Base-by-base conservation (phyloP, 140 eudicot species). In the Stevia rebaudiana region DNA sequence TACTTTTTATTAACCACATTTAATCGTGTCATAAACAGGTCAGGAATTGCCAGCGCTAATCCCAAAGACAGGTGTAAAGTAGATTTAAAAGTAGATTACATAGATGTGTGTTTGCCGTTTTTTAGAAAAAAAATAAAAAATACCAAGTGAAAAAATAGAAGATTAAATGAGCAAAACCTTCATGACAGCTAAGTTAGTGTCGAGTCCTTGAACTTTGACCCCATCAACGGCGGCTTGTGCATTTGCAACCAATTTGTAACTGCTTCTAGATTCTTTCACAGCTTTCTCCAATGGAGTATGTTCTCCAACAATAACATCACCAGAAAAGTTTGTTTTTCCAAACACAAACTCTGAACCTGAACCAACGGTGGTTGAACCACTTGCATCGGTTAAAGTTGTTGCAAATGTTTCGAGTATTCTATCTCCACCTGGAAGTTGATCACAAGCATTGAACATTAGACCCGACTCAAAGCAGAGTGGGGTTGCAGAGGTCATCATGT, bases 151-250 rank as follows among this genome's bases (percentile, higher is more conserved):
- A 25, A 75, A 51, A 22, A 23, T 12, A 61, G n/a, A 17, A 33
- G n/a, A n/a, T n/a, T n/a, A 56, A 7, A n/a, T 4, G 19, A 57
- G 23, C 25, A 16, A 22, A 54, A 91, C 98, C 98, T 84, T 82
- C 82, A 87, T 73, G 67, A 91, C 91, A 54, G 95, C 96, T 57
- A 91, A 74, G 56, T 91, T 91, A 63, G 98, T 91, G 65, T 91
- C 98, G 22, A 91, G 65, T 19, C 98, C 98, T 53, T 91, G 88
- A 28, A 91, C 95, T 85, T 87, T 91, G 57, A 84, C 98, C 57
- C 96, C 98, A 77, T 87, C 91, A 42, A 91, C 95, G 0, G 98
- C 74, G 55, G 95, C 94, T 77, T 87, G 91, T 23, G 98, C 98
- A 54, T 67, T 75, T 48, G 85, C 91, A 72, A 84, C 94, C 64